Conservation (phyloP, 2,329 filamentous ascomycete species). For the Diaporthe destruens region DNA sequence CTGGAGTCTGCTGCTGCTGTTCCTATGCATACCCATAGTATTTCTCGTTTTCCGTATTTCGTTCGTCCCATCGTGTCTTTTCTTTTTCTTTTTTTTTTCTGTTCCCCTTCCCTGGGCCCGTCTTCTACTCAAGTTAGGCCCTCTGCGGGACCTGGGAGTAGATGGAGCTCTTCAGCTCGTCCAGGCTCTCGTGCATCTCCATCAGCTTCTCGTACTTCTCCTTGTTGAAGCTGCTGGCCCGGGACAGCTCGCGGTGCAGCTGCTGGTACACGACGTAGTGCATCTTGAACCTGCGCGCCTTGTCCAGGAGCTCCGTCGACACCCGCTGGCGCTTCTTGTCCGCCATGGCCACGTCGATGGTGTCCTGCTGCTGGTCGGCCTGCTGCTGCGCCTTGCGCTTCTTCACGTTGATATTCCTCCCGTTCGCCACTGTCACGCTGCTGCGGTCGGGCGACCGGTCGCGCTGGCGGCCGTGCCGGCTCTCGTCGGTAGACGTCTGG, state of each 20-base stretch:
- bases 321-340: slow-evolving; percentile 57
- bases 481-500: slow-evolving; percentile 47
- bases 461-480: slow-evolving; percentile 42
- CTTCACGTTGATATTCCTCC: slow-evolving; percentile 43
- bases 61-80: not conserved
- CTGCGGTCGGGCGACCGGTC: slow-evolving; percentile 43
- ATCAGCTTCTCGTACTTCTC: slow-evolving; percentile 64
- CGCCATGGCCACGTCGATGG: slow-evolving; percentile 46
- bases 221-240: slow-evolving; percentile 62
- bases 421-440: slow-evolving; percentile 45
- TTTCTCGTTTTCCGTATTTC: not conserved
- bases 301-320: slow-evolving; percentile 62
- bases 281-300: slow-evolving; percentile 67
- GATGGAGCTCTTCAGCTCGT: slow-evolving; percentile 71
- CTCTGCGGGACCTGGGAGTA: slow-evolving; percentile 55
- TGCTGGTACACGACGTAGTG: slow-evolving; percentile 69
- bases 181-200: slow-evolving; percentile 67
- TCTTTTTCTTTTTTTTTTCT: slow-evolving; percentile 3
- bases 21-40: slow-evolving; percentile 14
- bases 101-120: not conserved
- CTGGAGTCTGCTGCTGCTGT: slow-evolving; percentile 15
- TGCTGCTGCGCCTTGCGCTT: slow-evolving; percentile 43
- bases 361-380: slow-evolving; percentile 39
- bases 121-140: slow-evolving; percentile 45
- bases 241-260: slow-evolving; percentile 67